A percentile compares a stretch with the other conserved stretches of the same genome.
These are phyloP conservation scores for Elsinoe perseae DNA, from an alignment of 2,329 filamentous ascomycete species.

Conservation along the genomic window DNA sequence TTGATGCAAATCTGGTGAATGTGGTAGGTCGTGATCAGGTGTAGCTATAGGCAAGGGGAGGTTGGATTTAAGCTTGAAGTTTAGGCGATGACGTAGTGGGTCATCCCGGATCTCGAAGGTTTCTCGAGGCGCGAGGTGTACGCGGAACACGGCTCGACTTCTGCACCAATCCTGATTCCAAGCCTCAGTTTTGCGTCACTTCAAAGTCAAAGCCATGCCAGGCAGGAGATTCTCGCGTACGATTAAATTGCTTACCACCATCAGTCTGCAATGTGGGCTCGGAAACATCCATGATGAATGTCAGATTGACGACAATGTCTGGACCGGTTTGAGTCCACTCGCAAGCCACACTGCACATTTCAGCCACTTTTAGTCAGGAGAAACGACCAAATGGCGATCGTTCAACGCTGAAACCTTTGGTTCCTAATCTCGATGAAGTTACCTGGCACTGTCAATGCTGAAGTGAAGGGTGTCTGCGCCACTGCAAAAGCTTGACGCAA, in stretches of 20 bases:
- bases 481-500: too few species aligned
- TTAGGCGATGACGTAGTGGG: conserved; percentile 1
- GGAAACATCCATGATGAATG: neutral
- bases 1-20: neutral
- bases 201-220: conserved; percentile 1
- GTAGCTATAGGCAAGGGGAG: neutral
- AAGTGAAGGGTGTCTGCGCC: too few species aligned
- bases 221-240: neutral
- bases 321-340: neutral
- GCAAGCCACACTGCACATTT: neutral
- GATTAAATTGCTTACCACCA: neutral
- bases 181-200: conserved; percentile 5
- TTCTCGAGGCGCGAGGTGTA: neutral
- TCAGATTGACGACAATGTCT: conserved; percentile 6
- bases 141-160: conserved; percentile 3
- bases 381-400: neutral
- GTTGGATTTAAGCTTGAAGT: neutral
- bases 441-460: too few species aligned
- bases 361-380: neutral
- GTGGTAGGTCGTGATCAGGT: neutral
- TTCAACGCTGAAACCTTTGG: neutral
- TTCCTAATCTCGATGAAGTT: too few species aligned
- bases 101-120: neutral
- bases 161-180: conserved; percentile 2
- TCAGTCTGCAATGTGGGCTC: neutral